Percentiles rank a stretch among this genome's conserved stretches.
These are phyloP conservation scores for Rosellinia necatrix DNA, from an alignment of 2,329 filamentous ascomycete genomes.

Conservation along the genomic window DNA sequence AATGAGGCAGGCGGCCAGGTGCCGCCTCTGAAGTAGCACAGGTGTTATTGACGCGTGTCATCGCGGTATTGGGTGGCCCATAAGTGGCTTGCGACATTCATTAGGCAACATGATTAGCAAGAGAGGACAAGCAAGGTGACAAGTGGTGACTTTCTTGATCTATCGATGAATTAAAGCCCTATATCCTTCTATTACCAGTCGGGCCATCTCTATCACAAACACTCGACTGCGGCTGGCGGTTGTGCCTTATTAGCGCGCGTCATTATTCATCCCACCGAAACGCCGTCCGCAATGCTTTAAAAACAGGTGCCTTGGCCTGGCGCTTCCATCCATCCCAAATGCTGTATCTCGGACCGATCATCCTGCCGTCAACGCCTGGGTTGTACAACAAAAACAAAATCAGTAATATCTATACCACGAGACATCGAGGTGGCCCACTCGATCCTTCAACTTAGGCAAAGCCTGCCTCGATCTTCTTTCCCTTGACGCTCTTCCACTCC, in stretches of 20 bases:
- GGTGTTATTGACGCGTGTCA: too few relatives aligned
- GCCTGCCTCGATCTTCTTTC: slow-evolving; percentile 49
- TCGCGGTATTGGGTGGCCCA: too few relatives aligned
- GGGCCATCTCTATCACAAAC: too few relatives aligned
- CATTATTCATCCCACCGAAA: too few relatives aligned
- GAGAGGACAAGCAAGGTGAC: neutral
- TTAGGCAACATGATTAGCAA: too few relatives aligned
- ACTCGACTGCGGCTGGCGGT: too few relatives aligned
- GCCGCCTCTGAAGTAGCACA: too few relatives aligned
- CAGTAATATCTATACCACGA: slow-evolving; percentile 12
- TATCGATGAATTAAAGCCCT: neutral
- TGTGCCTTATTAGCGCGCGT: too few relatives aligned
- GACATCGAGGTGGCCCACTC: neutral
- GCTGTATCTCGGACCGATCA: slow-evolving; percentile 5
- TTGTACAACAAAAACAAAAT: neutral
- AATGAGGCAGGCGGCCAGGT: too few relatives aligned
- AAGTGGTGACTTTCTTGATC: slow-evolving; percentile 18
- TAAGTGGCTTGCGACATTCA: too few relatives aligned
- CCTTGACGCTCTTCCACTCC: slow-evolving; percentile 63
- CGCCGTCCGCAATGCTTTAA: slow-evolving; percentile 24
- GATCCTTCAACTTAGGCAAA: slow-evolving; percentile 18
- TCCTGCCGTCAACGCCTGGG: neutral
- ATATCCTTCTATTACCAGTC: neutral
- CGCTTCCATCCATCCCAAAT: slow-evolving; percentile 13
- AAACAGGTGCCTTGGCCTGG: too few relatives aligned